Evolutionary conservation across 2,329 filamentous ascomycete species (phyloP).

Genomic region (Epicoccum sorghinum): DNA sequence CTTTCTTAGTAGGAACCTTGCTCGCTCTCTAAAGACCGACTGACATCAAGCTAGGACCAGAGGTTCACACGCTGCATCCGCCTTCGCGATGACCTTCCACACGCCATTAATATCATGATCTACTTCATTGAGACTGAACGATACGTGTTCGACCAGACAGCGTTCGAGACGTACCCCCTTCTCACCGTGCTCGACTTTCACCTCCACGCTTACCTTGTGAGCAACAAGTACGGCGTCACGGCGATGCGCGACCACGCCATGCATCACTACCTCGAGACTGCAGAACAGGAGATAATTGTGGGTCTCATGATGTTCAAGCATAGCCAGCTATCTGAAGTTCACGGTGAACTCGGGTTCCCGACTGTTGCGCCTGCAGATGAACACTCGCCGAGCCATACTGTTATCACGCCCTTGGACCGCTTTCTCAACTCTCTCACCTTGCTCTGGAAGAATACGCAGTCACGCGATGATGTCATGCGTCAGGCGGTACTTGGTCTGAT

Average conservation of each 20-base stretch:
- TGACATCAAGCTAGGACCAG: background rate
- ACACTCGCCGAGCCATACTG: background rate
- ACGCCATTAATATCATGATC: slow-evolving; percentile 25
- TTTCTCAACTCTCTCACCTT: slow-evolving; percentile 31
- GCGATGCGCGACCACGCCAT: slow-evolving; percentile 19
- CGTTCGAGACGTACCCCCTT: slow-evolving; percentile 15
- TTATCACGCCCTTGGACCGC: slow-evolving; percentile 7
- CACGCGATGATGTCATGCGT: slow-evolving; percentile 23
- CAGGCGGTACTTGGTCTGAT: slow-evolving; percentile 23
- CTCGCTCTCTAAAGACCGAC: background rate
- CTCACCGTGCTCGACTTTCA: slow-evolving; percentile 34
- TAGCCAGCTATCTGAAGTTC: background rate
- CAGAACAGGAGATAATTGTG: slow-evolving; percentile 12
- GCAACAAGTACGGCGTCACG: slow-evolving; percentile 27
- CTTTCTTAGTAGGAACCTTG: slow-evolving; percentile 12
- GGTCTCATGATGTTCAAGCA: background rate
- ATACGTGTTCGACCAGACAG: slow-evolving; percentile 25
- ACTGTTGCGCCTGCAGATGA: background rate
- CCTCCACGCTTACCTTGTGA: slow-evolving; percentile 32
- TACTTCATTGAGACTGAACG: slow-evolving; percentile 25
- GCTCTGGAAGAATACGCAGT: slow-evolving; percentile 29
- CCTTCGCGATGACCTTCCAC: slow-evolving; percentile 30
- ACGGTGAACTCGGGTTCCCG: background rate
- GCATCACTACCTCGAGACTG: slow-evolving; percentile 20
- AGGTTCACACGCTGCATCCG: slow-evolving; percentile 16